Evolutionary conservation across 2,329 filamentous ascomycete species (phyloP).

Genomic region (Aspergillus uvarum): DNA sequence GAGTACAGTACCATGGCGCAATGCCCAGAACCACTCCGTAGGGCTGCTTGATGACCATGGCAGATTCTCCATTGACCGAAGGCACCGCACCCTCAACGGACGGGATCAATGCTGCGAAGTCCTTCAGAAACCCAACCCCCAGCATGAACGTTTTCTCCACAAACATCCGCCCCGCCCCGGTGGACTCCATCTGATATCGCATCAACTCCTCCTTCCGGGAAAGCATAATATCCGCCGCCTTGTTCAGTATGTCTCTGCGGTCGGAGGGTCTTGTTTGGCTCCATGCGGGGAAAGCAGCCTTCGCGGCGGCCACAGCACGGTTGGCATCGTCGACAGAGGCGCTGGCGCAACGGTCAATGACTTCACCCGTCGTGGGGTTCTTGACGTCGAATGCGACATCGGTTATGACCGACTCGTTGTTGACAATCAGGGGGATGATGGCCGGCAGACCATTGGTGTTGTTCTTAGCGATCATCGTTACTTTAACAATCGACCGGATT

Average conservation of each 20-base stretch:
- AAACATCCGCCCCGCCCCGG: slow-evolving; percentile 47
- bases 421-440: slow-evolving; percentile 44
- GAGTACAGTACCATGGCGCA: slow-evolving; percentile 67
- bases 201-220: slow-evolving; percentile 60
- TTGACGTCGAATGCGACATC: slow-evolving; percentile 50
- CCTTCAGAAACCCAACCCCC: slow-evolving; percentile 44
- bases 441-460: slow-evolving; percentile 15
- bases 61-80: slow-evolving; percentile 53
- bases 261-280: slow-evolving; percentile 58
- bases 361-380: slow-evolving; percentile 55
- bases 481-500: background rate
- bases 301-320: slow-evolving; percentile 60
- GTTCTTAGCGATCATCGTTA: slow-evolving; percentile 11
- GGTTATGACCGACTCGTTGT: slow-evolving; percentile 44
- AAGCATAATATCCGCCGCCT: slow-evolving; percentile 46
- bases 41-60: slow-evolving; percentile 71
- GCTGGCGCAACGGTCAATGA: slow-evolving; percentile 56
- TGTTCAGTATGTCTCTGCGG: slow-evolving; percentile 65
- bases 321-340: slow-evolving; percentile 57
- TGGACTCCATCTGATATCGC: slow-evolving; percentile 61
- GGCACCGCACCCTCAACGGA: slow-evolving; percentile 53
- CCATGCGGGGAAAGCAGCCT: slow-evolving; percentile 70
- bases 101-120: slow-evolving; percentile 53
- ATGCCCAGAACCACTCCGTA: slow-evolving; percentile 77
- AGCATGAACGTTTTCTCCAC: slow-evolving; percentile 37